phyloP scores from a whole-genome alignment of 2,329 filamentous ascomycete species.

The Curvularia verruculosa region DNA sequence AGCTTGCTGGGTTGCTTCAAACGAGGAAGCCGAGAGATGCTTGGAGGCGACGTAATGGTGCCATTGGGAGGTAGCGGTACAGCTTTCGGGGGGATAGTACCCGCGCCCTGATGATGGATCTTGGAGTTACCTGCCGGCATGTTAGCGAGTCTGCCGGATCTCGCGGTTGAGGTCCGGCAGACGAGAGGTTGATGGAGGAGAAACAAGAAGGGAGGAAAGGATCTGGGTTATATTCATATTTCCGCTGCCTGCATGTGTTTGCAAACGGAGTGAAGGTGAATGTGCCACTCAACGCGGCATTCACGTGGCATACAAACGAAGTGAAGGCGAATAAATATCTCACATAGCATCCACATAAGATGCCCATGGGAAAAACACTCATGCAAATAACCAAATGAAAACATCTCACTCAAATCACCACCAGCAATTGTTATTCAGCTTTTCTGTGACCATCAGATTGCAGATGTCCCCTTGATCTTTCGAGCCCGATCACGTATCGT shows the following conservation, averaged over 20 bases:
- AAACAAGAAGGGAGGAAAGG: background rate
- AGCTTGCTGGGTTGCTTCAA: conserved; percentile 43
- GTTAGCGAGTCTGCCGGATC: too few relatives aligned
- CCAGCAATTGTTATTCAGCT: too few relatives aligned
- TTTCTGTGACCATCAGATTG: too few relatives aligned
- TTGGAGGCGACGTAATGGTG: conserved; percentile 9
- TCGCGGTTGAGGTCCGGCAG: background rate
- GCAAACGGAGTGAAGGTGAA: conserved; percentile 17
- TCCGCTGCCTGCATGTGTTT: background rate
- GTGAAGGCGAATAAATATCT: conserved; percentile 16
- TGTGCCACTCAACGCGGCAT: background rate
- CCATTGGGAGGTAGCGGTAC: background rate
- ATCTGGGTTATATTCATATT: conserved; percentile 5
- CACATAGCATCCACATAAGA: too few relatives aligned
- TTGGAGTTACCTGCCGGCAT: too few relatives aligned
- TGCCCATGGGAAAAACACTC: background rate
- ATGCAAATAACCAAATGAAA: background rate
- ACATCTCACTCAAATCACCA: too few relatives aligned
- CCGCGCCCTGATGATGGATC: conserved; percentile 6
- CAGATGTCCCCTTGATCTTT: too few relatives aligned
- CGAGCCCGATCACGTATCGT: too few relatives aligned
- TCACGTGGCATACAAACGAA: too few relatives aligned
- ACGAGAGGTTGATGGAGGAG: background rate
- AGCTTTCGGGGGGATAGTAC: conserved; percentile 17
- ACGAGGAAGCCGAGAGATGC: conserved; percentile 40